These are phyloP conservation scores for Multifurca ochricompacta DNA, from an alignment of 768 basidiomycete genomes.

Conservation along the genomic window DNA sequence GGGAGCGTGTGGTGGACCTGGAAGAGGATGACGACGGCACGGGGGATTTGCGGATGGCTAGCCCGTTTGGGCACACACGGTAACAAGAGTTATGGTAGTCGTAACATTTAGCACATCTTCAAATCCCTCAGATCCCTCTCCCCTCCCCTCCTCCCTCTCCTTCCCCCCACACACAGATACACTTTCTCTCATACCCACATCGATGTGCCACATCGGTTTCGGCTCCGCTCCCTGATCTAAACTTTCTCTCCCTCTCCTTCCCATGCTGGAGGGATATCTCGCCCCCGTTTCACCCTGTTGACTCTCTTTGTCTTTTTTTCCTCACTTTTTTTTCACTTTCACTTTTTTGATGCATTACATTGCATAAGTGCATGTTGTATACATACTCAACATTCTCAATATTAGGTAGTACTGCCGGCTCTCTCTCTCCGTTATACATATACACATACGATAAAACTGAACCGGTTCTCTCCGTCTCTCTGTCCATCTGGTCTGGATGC, in stretches of 20 bases:
- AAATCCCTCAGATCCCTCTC: background rate
- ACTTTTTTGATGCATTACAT: constrained; percentile 13
- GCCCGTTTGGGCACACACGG: constrained; percentile 8
- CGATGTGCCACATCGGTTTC: background rate
- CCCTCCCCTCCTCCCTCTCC: background rate
- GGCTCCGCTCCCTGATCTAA: background rate
- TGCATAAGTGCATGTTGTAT: constrained; percentile 16
- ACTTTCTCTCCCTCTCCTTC: background rate
- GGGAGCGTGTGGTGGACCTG: constrained; percentile 3
- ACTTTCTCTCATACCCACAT: background rate
- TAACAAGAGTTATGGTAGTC: background rate
- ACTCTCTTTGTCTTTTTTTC: background rate
- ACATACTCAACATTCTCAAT: constrained; percentile 18
- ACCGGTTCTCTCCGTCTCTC: background rate
- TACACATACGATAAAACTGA: background rate
- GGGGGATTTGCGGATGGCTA: constrained; percentile 16
- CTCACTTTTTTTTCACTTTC: background rate
- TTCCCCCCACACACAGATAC: background rate
- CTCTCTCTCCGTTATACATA: constrained; percentile 1
- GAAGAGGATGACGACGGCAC: constrained; percentile 13
- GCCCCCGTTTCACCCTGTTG: background rate
- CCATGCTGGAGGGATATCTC: constrained; percentile 3
- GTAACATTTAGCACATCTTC: constrained; percentile 12
- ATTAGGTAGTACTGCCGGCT: constrained; percentile 10
- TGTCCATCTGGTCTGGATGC: no score